These are phyloP conservation scores for Nakazawaea sp. DNA, from an alignment of 805 yeast genomes.

Conservation along the genomic window DNA sequence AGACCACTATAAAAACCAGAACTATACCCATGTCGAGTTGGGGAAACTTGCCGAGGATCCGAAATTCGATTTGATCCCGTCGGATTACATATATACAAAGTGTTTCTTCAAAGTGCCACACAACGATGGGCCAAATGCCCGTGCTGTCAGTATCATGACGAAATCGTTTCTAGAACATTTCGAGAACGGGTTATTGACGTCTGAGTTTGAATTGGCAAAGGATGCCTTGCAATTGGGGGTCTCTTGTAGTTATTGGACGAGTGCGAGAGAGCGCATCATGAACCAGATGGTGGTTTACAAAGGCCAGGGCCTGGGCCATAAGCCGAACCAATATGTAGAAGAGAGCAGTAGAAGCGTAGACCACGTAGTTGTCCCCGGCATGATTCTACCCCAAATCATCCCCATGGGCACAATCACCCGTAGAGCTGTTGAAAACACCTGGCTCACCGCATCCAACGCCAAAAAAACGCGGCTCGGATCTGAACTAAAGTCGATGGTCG, in stretches of 20 bases:
- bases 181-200: conserved; percentile 66
- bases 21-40: conserved; percentile 23
- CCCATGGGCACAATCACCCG: conserved; percentile 97
- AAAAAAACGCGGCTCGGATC: conserved; percentile 83
- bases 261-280: conserved; percentile 77
- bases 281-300: conserved; percentile 78
- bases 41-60: conserved; percentile 13
- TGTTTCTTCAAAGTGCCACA: conserved; percentile 72
- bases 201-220: conserved; percentile 65
- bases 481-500: conserved; percentile 79
- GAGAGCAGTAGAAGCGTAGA: too few species aligned
- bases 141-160: conserved; percentile 73
- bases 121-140: conserved; percentile 67
- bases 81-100: conserved; percentile 12
- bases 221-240: conserved; percentile 76
- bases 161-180: conserved; percentile 67
- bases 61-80: conserved; percentile 11
- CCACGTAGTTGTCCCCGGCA: conserved; percentile 35
- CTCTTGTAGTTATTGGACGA: conserved; percentile 87
- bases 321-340: too few species aligned
- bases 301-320: conserved; percentile 14
- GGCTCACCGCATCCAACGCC: conserved; percentile 97
- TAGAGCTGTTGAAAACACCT: conserved; percentile 93
- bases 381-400: conserved; percentile 77
- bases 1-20: conserved; percentile 27